These are phyloP conservation scores for Bidens hawaiensis DNA, from an alignment of 140 eudicot species.

Conservation along the genomic window DNA sequence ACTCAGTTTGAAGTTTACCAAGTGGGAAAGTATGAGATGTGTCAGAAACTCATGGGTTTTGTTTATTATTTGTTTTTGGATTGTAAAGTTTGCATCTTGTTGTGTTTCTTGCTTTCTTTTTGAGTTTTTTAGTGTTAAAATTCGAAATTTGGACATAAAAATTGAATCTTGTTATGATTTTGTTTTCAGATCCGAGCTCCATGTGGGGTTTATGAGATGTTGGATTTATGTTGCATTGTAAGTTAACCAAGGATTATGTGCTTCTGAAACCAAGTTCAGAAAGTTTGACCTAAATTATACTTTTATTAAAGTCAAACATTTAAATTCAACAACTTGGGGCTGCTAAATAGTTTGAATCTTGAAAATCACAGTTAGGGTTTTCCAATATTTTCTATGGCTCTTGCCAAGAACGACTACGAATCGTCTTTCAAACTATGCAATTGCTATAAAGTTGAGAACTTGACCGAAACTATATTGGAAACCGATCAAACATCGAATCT, in stretches of 20 bases:
- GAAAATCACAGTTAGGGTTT: conserved; percentile 7
- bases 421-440: conserved; percentile 31
- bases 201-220: conserved; percentile 14
- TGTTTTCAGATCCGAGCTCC: conserved; percentile 35
- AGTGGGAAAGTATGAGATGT: not conserved
- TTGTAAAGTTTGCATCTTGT: conserved; percentile 12
- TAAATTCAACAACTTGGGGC: conserved; percentile 19
- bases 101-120: not conserved
- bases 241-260: conserved; percentile 3
- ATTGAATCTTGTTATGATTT: conserved; percentile 1
- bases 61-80: conserved; percentile 7
- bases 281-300: conserved; percentile 36
- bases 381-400: conserved; percentile 45
- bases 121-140: not conserved
- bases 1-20: not conserved
- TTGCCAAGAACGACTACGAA: conserved; percentile 41
- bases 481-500: conserved; percentile 36
- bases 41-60: conserved; percentile 15
- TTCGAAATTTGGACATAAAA: not conserved
- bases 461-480: conserved; percentile 40
- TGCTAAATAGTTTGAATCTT: conserved; percentile 13
- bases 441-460: conserved; percentile 43
- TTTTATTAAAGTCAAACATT: conserved; percentile 11
- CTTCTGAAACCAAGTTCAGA: conserved; percentile 7
- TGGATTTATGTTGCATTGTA: conserved; percentile 20